Evolutionary conservation across 345 rosid genomes (phyloP), one percentile per base, ranked within the genome.

Genomic region (Populus ilicifolia): DNA sequence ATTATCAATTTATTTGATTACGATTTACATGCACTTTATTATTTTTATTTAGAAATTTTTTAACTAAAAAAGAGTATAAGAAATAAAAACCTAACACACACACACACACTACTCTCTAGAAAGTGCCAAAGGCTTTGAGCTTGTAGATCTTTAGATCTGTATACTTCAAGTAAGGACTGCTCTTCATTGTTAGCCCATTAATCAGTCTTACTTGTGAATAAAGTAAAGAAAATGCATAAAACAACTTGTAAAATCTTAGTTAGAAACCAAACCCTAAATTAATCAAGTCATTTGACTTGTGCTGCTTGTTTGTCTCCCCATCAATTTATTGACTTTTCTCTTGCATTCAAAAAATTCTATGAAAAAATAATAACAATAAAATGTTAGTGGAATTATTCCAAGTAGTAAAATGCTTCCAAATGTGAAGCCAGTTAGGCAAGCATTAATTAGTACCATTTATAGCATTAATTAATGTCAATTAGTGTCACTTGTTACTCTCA

Each of bases 101-200:
- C 29, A 27, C 29, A 27, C 29, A 27, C 29, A 27, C 29, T 33
- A 33, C 0, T 33, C 5, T 33, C 35, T 4, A 33, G 0, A 5
- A 33, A 33, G 88, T 85, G 61, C 91, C 94, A 59, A 85, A 85
- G 14, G 80, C 89, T 0, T 83, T 74, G 30, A 70, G 54, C 80
- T 86, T 88, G 84, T 86, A 85, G 71, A 82, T 91, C 77, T 90
- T 91, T 67, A 89, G 21, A 63, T 86, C 75, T 1, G 74, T 74
- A 20, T 80, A 86, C 77, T 85, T 81, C 46, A 85, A 35, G 44
- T 84, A 90, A 0, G 91, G 89, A 64, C 89, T 86, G 61, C 76
- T 85, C 80, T 87, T 85, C 75, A 86, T 35, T 38, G 92, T 90
- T 63, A 87, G 52, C 79, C 80, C 85, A 44, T 79, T 83, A 25